These are phyloP conservation scores for Ascochyta koolunga DNA, from an alignment of 2,329 filamentous ascomycete species.

Conservation along the genomic window DNA sequence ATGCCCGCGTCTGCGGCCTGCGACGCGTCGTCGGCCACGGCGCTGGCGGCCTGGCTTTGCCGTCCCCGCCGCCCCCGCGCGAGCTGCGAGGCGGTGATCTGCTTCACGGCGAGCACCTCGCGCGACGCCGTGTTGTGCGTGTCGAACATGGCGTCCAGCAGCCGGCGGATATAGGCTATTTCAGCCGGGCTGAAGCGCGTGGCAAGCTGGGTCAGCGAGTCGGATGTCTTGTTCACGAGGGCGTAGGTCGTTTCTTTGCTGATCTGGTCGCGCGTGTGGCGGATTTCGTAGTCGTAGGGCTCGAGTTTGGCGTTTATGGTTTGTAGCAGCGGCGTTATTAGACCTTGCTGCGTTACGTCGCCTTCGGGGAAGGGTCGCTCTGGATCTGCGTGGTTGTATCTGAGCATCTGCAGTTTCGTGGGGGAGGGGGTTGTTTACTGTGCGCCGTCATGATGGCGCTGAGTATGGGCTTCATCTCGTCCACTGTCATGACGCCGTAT, in stretches of 20 bases:
- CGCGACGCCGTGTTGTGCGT: conserved; percentile 78
- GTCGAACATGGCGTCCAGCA: conserved; percentile 92
- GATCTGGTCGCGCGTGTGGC: conserved; percentile 72
- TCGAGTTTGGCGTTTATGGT: conserved; percentile 75
- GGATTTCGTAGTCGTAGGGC: conserved; percentile 86
- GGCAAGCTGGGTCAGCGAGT: conserved; percentile 83
- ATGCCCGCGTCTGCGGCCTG: conserved; percentile 59
- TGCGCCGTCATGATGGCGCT: conserved; percentile 73
- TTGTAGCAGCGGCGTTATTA: conserved; percentile 72
- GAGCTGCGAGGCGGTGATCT: conserved; percentile 78
- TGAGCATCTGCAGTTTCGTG: not conserved
- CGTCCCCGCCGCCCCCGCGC: conserved; percentile 50
- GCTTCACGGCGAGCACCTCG: conserved; percentile 82
- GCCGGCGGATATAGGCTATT: conserved; percentile 84
- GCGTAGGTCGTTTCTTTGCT: conserved; percentile 74
- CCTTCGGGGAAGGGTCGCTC: conserved; percentile 58
- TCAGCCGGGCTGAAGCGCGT: conserved; percentile 82
- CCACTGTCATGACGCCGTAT: conserved; percentile 75
- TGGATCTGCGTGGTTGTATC: conserved; percentile 33
- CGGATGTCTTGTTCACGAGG: conserved; percentile 78
- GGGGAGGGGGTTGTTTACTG: conserved; percentile 40
- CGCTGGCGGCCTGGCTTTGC: conserved; percentile 38
- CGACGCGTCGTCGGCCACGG: conserved; percentile 36
- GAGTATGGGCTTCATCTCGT: conserved; percentile 74
- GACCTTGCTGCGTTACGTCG: conserved; percentile 68